Percentiles rank a stretch among this genome's conserved stretches.
Conservation (phyloP, 2,329 filamentous ascomycete species). For the Fusarium cicatricum region DNA sequence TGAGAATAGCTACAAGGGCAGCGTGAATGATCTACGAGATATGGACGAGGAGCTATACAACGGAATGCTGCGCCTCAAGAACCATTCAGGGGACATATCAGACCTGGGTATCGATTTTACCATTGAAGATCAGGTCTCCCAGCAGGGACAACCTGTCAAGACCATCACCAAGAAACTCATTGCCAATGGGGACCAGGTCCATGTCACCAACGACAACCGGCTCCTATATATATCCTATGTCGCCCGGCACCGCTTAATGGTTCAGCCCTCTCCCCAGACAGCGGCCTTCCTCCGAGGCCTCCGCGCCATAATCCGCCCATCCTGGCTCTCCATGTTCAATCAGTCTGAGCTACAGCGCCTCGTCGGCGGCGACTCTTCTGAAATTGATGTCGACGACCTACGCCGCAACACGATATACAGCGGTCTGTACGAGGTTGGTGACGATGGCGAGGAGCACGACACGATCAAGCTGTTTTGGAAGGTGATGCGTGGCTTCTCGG, state of each 20-base stretch:
- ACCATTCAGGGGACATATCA: slow-evolving; percentile 78
- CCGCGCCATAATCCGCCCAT: slow-evolving; percentile 85
- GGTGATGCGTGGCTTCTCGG: slow-evolving; percentile 79
- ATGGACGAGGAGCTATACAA: slow-evolving; percentile 91
- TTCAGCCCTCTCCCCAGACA: slow-evolving; percentile 83
- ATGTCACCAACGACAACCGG: slow-evolving; percentile 91
- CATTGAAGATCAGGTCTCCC: slow-evolving; percentile 74
- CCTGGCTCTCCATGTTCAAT: slow-evolving; percentile 99
- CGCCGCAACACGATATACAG: slow-evolving; percentile 86
- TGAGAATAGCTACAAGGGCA: slow-evolving; percentile 83
- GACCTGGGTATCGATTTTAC: slow-evolving; percentile 85
- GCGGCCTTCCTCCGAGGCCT: slow-evolving; percentile 88
- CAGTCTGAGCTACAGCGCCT: slow-evolving; percentile 93
- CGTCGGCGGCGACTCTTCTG: slow-evolving; percentile 84
- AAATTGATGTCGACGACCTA: slow-evolving; percentile 88
- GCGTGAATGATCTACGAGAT: slow-evolving; percentile 91
- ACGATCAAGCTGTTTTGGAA: slow-evolving; percentile 91
- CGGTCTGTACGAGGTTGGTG: slow-evolving; percentile 88
- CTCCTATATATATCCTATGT: slow-evolving; percentile 95
- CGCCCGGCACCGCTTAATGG: slow-evolving; percentile 83
- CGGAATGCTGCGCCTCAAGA: slow-evolving; percentile 83
- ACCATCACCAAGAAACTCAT: slow-evolving; percentile 80
- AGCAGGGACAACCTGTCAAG: slow-evolving; percentile 56
- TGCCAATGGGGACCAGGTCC: slow-evolving; percentile 75
- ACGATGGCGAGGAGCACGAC: slow-evolving; percentile 85